Evolutionary conservation across 495 filamentous ascomycete species (phyloP).

Genomic region (Trypethelium eluteriae): DNA sequence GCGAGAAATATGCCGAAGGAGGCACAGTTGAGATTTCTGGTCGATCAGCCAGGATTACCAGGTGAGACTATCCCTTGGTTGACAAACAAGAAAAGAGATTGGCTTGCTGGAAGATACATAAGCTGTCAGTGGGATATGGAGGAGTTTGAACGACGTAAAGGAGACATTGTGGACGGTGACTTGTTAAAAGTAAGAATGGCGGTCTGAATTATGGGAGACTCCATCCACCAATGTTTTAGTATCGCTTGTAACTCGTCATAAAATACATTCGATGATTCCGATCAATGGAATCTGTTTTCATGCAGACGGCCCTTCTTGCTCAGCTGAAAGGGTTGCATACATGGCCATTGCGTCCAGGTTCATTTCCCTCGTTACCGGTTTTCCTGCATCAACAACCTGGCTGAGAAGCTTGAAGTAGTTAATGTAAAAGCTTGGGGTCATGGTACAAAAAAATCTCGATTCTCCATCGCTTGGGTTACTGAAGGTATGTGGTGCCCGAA

Average conservation of each 20-base stretch:
- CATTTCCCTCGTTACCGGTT: conserved; percentile 31
- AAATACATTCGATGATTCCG: too few relatives aligned
- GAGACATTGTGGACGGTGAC: conserved; percentile 17
- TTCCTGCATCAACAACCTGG: conserved; percentile 30
- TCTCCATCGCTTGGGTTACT: conserved; percentile 45
- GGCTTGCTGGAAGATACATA: conserved; percentile 29
- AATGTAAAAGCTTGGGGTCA: conserved; percentile 45
- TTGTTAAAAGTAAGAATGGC: conserved; percentile 20
- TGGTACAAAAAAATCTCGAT: conserved; percentile 47
- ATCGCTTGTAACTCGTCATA: too few relatives aligned
- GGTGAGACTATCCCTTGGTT: conserved; percentile 46
- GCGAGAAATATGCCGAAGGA: conserved; percentile 15
- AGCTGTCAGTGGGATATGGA: conserved; percentile 14
- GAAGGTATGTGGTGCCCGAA: conserved; percentile 44
- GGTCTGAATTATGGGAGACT: not conserved
- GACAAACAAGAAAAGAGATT: conserved; percentile 41
- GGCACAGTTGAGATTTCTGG: conserved; percentile 9
- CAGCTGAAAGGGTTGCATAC: conserved; percentile 37
- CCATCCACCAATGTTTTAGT: not conserved
- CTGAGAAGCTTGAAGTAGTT: conserved; percentile 42
- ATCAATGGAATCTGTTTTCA: too few relatives aligned
- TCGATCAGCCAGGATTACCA: conserved; percentile 35
- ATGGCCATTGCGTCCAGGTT: conserved; percentile 35
- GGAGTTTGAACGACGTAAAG: conserved; percentile 12
- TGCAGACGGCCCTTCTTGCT: conserved; percentile 3